Evolutionary conservation across 2,329 filamentous ascomycete species (phyloP).

Genomic region (Neopestalotiopsis clavispora): DNA sequence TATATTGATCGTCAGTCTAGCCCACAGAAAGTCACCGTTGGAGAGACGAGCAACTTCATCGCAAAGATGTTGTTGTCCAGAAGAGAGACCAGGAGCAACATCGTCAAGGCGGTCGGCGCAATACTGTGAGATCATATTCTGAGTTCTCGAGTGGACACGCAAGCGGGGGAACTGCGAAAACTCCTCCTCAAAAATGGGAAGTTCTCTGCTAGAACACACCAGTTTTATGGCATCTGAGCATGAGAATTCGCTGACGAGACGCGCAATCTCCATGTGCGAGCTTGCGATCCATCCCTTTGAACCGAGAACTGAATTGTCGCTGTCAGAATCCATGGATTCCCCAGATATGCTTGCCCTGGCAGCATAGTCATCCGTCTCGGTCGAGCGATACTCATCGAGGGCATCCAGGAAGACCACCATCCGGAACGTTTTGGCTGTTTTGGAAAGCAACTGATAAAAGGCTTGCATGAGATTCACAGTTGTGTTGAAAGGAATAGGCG

Average conservation of each 20-base stretch:
- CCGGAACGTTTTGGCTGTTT: not conserved
- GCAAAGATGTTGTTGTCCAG: conserved; percentile 11
- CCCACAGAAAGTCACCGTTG: conserved; percentile 18
- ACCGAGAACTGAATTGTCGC: not conserved
- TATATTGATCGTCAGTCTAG: conserved; percentile 2
- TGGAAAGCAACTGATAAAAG: conserved; percentile 6
- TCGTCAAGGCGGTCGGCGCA: conserved; percentile 10
- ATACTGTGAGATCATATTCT: conserved; percentile 14
- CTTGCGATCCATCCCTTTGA: conserved; percentile 4
- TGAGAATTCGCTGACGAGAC: not conserved
- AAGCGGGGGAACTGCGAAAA: conserved; percentile 9
- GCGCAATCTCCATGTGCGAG: conserved; percentile 9
- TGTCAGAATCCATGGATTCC: not conserved
- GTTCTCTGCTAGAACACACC: conserved; percentile 15
- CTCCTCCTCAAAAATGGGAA: conserved; percentile 15
- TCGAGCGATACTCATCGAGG: conserved; percentile 8
- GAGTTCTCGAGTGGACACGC: conserved; percentile 12
- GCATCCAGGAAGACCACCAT: conserved; percentile 2
- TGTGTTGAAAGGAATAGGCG: conserved; percentile 10
- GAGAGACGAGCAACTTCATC: conserved; percentile 13
- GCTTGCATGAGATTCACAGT: conserved; percentile 8
- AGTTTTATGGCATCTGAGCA: conserved; percentile 9
- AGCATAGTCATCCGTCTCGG: conserved; percentile 4
- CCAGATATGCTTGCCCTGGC: not conserved
- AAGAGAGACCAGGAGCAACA: conserved; percentile 12